Base-by-base conservation (phyloP, 192 early-diverging fungal species). In the Coemansia sp. region DNA sequence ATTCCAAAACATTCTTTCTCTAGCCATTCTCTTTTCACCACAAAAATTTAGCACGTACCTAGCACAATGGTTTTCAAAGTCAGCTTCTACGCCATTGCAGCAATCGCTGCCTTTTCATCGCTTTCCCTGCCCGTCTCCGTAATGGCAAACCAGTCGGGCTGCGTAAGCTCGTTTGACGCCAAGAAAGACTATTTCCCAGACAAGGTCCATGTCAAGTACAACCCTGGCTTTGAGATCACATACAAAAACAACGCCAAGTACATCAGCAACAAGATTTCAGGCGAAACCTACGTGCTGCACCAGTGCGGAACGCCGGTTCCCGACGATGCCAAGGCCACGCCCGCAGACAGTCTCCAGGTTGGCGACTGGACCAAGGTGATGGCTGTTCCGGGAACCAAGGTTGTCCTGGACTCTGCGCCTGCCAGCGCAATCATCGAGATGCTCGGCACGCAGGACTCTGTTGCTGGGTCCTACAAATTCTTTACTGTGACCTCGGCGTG, bases 211-310 rank as follows among this genome's bases (percentile, higher is more conserved):
- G 78, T 74, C 29, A 83, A 86, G 36, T 58, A 82, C 64, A 85
- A 79, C n/a, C 62, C 81, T 5, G 64, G 81, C 19, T 92, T 88
- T 68, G 74, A 64, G 27, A 82, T 92, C 61, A 42, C 66, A 10
- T 90, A 90, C 67, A 63, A 76, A 25, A 75, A 83, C 11, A 86
- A 84, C 58, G 84, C 86, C 76, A 92, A 92, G 73, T 62, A 87
- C 35, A 74, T 90, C 9, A 75, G 68, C 42, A 88, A 89, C 72
- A 82, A 34, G 19, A 54, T 69, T 16, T 67, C 75, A 22, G 82
- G 83, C 42, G 79, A 82, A 22, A 81, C 71, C 22, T 90, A 85
- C 62, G 81, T 85, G n/a, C 81, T 90, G 35, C 84, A 85, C 52
- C 89, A 89, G 65, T 92, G 88, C 66, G 88, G 88, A 56, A 88